A percentile compares a stretch with the other conserved stretches of the same genome.
Evolutionary conservation across 306 rosid species (phyloP).

Genomic region (Erythrophleum fordii): DNA sequence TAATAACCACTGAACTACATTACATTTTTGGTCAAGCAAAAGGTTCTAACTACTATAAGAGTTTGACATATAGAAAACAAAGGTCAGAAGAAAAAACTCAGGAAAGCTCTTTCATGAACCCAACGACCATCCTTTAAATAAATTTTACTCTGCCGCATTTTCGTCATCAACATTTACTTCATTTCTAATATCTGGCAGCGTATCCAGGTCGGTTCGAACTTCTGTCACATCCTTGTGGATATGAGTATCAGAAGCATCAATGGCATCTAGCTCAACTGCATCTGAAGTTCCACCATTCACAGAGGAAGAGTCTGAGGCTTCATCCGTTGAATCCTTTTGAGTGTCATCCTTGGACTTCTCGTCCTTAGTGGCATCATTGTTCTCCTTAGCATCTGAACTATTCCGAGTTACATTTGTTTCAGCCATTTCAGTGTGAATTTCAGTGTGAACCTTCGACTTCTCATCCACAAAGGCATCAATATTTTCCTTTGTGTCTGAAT

Average conservation of each 20-base stretch:
- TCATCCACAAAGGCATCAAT: conserved; percentile 45
- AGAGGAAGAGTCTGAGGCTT: conserved; percentile 45
- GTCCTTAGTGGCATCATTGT: conserved; percentile 33
- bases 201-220: conserved; percentile 67
- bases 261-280: conserved; percentile 60
- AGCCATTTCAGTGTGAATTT: conserved; percentile 40
- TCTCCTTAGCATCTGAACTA: conserved; percentile 43
- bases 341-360: conserved; percentile 45
- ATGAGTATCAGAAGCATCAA: conserved; percentile 68
- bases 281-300: conserved; percentile 45
- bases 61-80: conserved; percentile 27
- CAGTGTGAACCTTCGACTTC: conserved; percentile 42
- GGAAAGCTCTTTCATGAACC: conserved; percentile 26
- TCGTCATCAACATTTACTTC: conserved; percentile 62
- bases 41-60: conserved; percentile 35
- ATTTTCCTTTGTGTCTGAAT: conserved; percentile 46
- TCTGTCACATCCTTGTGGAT: conserved; percentile 50
- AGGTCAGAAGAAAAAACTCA: conserved; percentile 32
- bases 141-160: conserved; percentile 62
- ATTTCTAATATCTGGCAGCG: conserved; percentile 66
- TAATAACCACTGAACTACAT: conserved; percentile 48
- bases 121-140: conserved; percentile 8
- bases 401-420: conserved; percentile 33
- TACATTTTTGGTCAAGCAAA: conserved; percentile 41
- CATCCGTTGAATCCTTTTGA: conserved; percentile 41